These are phyloP conservation scores for Claviceps digitariae DNA, from an alignment of 2,329 filamentous ascomycete genomes.

Conservation along the genomic window DNA sequence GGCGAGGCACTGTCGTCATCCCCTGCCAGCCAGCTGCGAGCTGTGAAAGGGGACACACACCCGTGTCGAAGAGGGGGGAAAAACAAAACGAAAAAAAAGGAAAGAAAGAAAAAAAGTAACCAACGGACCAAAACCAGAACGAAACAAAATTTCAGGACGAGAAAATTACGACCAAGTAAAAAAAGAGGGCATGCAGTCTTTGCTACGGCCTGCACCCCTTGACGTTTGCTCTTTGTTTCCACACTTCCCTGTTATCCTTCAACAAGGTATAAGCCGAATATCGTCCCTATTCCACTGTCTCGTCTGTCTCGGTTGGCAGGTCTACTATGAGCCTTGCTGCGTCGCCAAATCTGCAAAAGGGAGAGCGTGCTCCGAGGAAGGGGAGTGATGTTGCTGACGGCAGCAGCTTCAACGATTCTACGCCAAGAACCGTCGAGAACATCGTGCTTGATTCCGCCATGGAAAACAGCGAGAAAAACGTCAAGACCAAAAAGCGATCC, in stretches of 20 bases:
- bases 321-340: conserved; percentile 18
- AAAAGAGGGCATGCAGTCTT: background rate
- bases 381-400: conserved; percentile 13
- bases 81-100: background rate
- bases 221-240: background rate
- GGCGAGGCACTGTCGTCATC: conserved; percentile 5
- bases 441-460: conserved; percentile 14
- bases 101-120: background rate
- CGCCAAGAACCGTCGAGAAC: conserved; percentile 17
- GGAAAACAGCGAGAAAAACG: conserved; percentile 12
- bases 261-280: background rate
- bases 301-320: background rate
- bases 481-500: conserved; percentile 38
- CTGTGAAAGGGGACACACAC: background rate
- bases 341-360: conserved; percentile 11
- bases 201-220: background rate
- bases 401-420: conserved; percentile 17
- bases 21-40: conserved; percentile 1
- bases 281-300: background rate
- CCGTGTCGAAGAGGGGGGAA: background rate
- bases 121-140: no score
- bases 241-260: background rate
- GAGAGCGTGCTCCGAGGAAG: conserved; percentile 4
- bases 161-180: background rate
- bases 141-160: background rate